Percentiles rank a stretch among this genome's conserved stretches.
phyloP scores from a whole-genome alignment of 2,329 filamentous ascomycete species.

The Aspergillus candidus region DNA sequence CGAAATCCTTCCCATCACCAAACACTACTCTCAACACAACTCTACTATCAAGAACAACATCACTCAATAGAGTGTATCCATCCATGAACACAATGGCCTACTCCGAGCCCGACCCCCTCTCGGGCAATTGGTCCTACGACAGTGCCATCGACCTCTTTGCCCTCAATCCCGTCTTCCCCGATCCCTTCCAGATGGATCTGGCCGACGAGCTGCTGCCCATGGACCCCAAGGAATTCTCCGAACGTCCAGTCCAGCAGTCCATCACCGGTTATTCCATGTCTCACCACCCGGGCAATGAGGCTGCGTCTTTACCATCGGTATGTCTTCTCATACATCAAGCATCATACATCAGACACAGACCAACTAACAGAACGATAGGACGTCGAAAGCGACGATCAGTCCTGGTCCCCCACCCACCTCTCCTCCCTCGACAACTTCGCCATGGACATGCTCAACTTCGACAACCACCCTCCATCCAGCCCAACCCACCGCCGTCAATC shows the following conservation, averaged over 20 bases:
- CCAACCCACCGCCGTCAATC: neutral
- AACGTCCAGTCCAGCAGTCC: slow-evolving; percentile 21
- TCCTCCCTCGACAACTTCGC: slow-evolving; percentile 10
- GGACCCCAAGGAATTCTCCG: slow-evolving; percentile 27
- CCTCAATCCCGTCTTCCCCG: slow-evolving; percentile 26
- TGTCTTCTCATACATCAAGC: neutral
- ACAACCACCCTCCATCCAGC: neutral
- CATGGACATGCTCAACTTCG: slow-evolving; percentile 9
- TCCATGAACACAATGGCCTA: slow-evolving; percentile 9
- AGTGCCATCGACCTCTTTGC: slow-evolving; percentile 31
- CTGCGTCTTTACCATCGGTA: slow-evolving; percentile 23
- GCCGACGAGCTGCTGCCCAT: slow-evolving; percentile 23
- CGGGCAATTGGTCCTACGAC: slow-evolving; percentile 33
- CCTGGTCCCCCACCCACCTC: slow-evolving; percentile 22
- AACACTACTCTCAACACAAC: too few species aligned
- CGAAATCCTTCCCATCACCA: too few species aligned
- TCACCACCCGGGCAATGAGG: slow-evolving; percentile 23
- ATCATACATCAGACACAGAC: neutral
- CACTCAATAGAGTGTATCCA: neutral
- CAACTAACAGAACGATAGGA: slow-evolving; percentile 17
- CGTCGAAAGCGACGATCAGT: slow-evolving; percentile 31
- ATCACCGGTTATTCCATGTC: slow-evolving; percentile 30
- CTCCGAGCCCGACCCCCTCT: slow-evolving; percentile 24
- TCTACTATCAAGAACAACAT: too few species aligned
- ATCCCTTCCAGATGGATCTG: slow-evolving; percentile 26